Evolutionary conservation across 2,329 filamentous ascomycete species (phyloP).

Genomic region (Stagonosporopsis tanaceti): DNA sequence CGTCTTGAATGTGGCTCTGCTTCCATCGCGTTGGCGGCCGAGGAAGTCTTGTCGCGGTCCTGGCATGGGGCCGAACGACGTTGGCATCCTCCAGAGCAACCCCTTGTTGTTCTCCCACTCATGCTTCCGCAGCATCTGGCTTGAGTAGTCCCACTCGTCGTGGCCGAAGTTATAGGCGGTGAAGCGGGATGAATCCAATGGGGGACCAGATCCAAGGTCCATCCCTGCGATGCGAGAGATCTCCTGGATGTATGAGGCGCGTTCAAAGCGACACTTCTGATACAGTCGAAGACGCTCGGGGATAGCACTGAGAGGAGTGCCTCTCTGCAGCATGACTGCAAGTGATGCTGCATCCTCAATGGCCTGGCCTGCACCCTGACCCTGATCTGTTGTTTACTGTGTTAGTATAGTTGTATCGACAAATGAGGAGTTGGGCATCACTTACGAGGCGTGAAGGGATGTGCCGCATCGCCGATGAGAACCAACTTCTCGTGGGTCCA

Average conservation of each 20-base stretch:
- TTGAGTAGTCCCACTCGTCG: conserved; percentile 66
- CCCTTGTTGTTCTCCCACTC: conserved; percentile 54
- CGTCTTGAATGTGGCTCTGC: conserved; percentile 46
- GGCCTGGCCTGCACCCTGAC: conserved; percentile 68
- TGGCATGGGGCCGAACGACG: conserved; percentile 52
- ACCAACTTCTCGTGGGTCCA: conserved; percentile 65
- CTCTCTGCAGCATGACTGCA: conserved; percentile 61
- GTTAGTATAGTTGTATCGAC: conserved; percentile 6
- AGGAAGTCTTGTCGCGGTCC: conserved; percentile 48
- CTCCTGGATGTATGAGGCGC: conserved; percentile 66
- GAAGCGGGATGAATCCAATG: conserved; percentile 49
- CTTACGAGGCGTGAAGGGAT: conserved; percentile 70
- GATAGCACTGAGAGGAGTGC: conserved; percentile 57
- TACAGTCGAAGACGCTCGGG: conserved; percentile 66
- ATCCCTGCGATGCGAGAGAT: conserved; percentile 62
- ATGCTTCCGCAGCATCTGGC: conserved; percentile 60
- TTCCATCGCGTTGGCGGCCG: conserved; percentile 33
- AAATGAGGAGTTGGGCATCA: background rate
- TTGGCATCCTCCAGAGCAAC: conserved; percentile 54
- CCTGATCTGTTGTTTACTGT: conserved; percentile 54
- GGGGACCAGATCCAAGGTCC: conserved; percentile 53
- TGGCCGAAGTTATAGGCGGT: conserved; percentile 64
- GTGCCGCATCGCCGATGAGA: conserved; percentile 71
- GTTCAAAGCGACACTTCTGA: conserved; percentile 64
- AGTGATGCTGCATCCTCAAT: conserved; percentile 73